Base-by-base conservation (phyloP, 2,329 filamentous ascomycete species). In the Fusarium verrucosum region DNA sequence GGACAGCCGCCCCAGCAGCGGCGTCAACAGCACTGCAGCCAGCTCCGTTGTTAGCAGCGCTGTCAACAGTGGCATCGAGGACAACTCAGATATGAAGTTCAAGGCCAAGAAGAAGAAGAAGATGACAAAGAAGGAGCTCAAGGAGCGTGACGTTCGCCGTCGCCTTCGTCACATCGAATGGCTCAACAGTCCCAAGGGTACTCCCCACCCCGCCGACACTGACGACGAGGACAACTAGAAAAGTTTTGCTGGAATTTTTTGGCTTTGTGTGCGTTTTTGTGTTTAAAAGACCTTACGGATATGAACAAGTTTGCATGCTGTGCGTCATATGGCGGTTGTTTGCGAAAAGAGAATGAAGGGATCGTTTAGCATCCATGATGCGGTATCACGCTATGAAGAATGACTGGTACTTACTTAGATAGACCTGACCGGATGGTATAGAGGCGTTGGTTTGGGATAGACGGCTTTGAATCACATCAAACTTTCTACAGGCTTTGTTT, bases 61-160 rank as follows among this genome's bases (percentile, higher is more conserved):
- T 3, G 89, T 88, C 58, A 94, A 93, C 81, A 91, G 87, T 47
- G 94, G 92, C n/a, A 87, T 84, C 1, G 94, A 98, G 79, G 94
- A 95, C 70, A 88, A 87, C 59, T 83, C 73, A 77, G 90, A 78
- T 60, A 86, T 99, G 84, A 94, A 96, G 82, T 99, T 99, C 88
- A 87, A 85, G 78, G 84, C 91, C 10, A 88, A 85, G 79, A 95
- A 94, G 86, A 97, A 97, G 92, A 96, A 94, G 88, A 99, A 99
- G 92, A 87, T 95, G 87, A 99, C 95, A 55, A 92, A 96, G 83
- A 93, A 93, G 80, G 93, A 99, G 79, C 71, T 94, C 76, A 99
- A 99, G 86, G 95, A 99, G 78, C 85, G 91, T 19, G 94, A 98
- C 80, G 90, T 91, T 38, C 86, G 96, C 66, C 87, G 94, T 69